Percentiles rank a stretch among this genome's conserved stretches.
These are phyloP conservation scores for Cerioporus squamosus DNA, from an alignment of 1,284 basidiomycete genomes.

Conservation along the genomic window DNA sequence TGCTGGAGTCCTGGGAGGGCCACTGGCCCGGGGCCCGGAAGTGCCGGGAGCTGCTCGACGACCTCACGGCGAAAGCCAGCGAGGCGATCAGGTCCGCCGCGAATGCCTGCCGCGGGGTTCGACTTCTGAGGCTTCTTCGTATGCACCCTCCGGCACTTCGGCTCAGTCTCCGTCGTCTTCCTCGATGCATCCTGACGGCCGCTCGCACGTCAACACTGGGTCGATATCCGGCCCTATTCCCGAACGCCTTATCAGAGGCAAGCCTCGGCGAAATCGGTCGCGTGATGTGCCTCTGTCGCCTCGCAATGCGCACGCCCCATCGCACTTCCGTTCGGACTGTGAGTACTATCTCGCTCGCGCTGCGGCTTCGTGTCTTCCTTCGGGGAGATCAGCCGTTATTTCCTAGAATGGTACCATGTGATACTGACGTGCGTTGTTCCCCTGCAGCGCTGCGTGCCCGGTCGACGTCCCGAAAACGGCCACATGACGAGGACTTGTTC, in stretches of 20 bases:
- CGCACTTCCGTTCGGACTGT: constrained; percentile 71
- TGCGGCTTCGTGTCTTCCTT: constrained; percentile 20
- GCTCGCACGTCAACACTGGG: constrained; percentile 22
- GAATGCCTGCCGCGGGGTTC: constrained; percentile 22
- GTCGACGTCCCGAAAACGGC: constrained; percentile 74
- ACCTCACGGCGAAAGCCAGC: constrained; percentile 68
- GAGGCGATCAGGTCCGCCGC: constrained; percentile 57
- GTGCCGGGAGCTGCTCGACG: constrained; percentile 77
- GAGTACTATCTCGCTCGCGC: constrained; percentile 36
- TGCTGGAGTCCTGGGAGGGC: constrained; percentile 83
- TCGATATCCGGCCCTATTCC: constrained; percentile 36
- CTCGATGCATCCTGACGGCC: constrained; percentile 18
- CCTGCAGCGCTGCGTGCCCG: constrained; percentile 63
- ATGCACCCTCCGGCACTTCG: constrained; percentile 24
- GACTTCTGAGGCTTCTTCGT: constrained; percentile 21
- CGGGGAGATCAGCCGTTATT: constrained; percentile 27
- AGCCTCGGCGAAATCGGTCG: constrained; percentile 57
- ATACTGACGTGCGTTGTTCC: constrained; percentile 15
- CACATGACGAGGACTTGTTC: constrained; percentile 64
- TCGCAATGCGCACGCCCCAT: constrained; percentile 61
- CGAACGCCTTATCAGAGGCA: constrained; percentile 53
- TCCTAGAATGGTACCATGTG: constrained; percentile 20
- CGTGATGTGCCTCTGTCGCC: constrained; percentile 64
- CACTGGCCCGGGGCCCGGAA: constrained; percentile 89
- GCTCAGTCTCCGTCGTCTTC: constrained; percentile 24